Percentiles rank a stretch among this genome's conserved stretches.
Evolutionary conservation across 192 early-diverging fungal genomes (phyloP).

Genomic region (Phlyctochytrium planicorne): DNA sequence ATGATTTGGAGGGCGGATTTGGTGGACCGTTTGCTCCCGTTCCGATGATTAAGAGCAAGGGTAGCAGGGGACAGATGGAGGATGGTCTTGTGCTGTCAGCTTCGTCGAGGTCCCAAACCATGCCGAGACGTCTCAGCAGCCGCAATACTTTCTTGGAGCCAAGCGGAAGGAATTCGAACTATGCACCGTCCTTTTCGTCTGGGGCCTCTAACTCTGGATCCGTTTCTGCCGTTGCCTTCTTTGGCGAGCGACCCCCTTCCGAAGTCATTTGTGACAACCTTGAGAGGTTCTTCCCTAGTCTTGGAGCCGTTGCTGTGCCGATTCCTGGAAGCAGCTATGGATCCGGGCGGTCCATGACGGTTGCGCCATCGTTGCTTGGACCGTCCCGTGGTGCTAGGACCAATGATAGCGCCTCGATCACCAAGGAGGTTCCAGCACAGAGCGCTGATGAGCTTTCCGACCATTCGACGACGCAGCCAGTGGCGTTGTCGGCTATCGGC

Average conservation of each 20-base stretch:
- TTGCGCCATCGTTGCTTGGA: background rate
- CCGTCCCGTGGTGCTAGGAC: background rate
- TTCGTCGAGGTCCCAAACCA: background rate
- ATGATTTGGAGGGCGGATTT: background rate
- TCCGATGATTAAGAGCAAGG: background rate
- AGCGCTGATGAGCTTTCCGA: background rate
- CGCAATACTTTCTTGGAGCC: no score
- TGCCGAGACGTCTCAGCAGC: background rate
- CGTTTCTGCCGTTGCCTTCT: slow-evolving; percentile 66
- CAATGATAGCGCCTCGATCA: background rate
- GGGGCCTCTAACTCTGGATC: no score
- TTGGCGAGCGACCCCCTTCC: slow-evolving; percentile 91
- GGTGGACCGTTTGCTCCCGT: background rate
- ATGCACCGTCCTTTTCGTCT: background rate
- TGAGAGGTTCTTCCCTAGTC: slow-evolving; percentile 73
- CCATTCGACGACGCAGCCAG: background rate
- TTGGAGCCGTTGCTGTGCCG: background rate
- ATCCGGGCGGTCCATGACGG: background rate
- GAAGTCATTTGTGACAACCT: slow-evolving; percentile 91
- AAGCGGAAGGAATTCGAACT: background rate
- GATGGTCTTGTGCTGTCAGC: no score
- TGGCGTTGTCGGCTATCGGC: background rate
- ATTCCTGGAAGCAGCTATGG: background rate
- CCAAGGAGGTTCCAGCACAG: background rate
- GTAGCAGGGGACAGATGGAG: no score